A percentile compares a stretch with the other conserved stretches of the same genome.
Conservation (phyloP, 805 yeast genomes). For the Kodamaea jinghongensis region DNA sequence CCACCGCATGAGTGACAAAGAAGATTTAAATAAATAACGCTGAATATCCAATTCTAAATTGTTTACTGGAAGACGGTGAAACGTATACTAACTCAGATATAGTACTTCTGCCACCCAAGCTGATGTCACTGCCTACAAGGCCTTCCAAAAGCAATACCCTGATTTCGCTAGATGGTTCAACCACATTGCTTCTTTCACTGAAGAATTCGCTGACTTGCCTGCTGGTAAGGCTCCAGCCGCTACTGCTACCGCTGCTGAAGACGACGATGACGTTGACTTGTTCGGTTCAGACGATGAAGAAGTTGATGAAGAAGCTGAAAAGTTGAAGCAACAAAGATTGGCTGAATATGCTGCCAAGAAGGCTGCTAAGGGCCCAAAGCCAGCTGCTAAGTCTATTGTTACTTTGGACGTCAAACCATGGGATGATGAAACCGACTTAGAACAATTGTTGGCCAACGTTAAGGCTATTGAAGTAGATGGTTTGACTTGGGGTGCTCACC, state of each 20-base stretch:
- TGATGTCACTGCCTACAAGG: constrained; percentile 90
- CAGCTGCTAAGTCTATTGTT: constrained; percentile 97
- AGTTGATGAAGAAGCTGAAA: constrained; percentile 96
- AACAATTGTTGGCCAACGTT: constrained; percentile 81
- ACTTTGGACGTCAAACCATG: constrained; percentile 99
- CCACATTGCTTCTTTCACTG: constrained; percentile 93
- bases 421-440: constrained; percentile 99
- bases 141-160: constrained; percentile 90
- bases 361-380: constrained; percentile 95
- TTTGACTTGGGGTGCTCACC: constrained; percentile 97
- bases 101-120: constrained; percentile 93
- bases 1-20: constrained; percentile 89
- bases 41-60: constrained; percentile 11
- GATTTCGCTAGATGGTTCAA: constrained; percentile 97
- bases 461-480: constrained; percentile 87
- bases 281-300: constrained; percentile 94
- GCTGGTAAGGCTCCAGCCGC: constrained; percentile 67
- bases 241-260: constrained; percentile 49
- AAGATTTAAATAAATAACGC: constrained; percentile 27
- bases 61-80: constrained; percentile 9
- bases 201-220: constrained; percentile 78
- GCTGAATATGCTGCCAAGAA: constrained; percentile 98
- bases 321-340: constrained; percentile 93
- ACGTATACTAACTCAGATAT: constrained; percentile 26
- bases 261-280: constrained; percentile 86